Percentiles rank a stretch among this genome's conserved stretches.
phyloP scores from a whole-genome alignment of 2,329 filamentous ascomycete species.

The Drechslerella dactyloides region DNA sequence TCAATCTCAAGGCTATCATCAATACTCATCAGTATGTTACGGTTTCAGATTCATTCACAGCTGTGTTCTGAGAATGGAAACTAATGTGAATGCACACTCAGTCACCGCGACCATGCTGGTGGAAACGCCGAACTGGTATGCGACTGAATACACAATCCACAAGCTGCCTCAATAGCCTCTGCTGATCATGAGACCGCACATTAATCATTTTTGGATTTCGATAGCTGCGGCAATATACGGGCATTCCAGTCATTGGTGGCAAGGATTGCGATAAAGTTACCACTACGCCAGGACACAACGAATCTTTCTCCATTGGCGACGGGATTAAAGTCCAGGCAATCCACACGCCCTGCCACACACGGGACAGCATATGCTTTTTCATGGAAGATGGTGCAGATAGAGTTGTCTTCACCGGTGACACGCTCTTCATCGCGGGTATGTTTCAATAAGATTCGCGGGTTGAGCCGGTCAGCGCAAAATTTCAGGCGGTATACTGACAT shows the following conservation, averaged over 20 bases:
- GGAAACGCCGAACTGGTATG: slow-evolving; percentile 81
- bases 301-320: slow-evolving; percentile 79
- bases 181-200: not conserved
- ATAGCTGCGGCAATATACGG: slow-evolving; percentile 66
- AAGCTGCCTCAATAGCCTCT: not conserved
- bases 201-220: not conserved
- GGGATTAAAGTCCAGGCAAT: slow-evolving; percentile 81
- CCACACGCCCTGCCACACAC: slow-evolving; percentile 97
- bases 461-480: no score
- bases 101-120: slow-evolving; percentile 92
- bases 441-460: not conserved
- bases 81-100: slow-evolving; percentile 57
- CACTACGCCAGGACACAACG: slow-evolving; percentile 74
- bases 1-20: slow-evolving; percentile 86
- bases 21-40: slow-evolving; percentile 90
- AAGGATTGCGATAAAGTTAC: slow-evolving; percentile 83
- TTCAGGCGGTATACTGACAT: no score
- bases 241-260: slow-evolving; percentile 82
- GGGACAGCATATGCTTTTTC: slow-evolving; percentile 92
- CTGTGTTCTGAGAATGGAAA: not conserved
- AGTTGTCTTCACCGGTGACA: slow-evolving; percentile 94
- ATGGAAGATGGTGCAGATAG: slow-evolving; percentile 79
- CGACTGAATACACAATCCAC: not conserved
- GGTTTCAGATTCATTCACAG: not conserved
- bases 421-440: slow-evolving; percentile 87